Evolutionary conservation across 2,329 filamentous ascomycete species (phyloP).

Genomic region (Harringtonia lauricola): DNA sequence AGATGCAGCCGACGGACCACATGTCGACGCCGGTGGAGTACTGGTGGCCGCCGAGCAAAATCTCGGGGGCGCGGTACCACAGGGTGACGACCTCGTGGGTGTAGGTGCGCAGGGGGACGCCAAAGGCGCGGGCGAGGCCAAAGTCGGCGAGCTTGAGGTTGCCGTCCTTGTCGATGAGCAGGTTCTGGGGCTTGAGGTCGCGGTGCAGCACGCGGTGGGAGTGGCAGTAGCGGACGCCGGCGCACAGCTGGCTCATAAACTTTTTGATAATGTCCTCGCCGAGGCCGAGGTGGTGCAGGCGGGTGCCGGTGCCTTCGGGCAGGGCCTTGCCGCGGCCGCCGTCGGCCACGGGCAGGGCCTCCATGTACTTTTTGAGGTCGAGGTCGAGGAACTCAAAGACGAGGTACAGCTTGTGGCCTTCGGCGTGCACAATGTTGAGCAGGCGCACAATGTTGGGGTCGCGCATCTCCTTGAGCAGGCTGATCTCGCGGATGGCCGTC

Average conservation of each 20-base stretch:
- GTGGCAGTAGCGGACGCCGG: constrained; percentile 76
- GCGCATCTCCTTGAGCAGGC: constrained; percentile 83
- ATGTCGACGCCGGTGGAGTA: constrained; percentile 91
- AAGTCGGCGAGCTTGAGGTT: constrained; percentile 83
- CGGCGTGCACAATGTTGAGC: constrained; percentile 81
- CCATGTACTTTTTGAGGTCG: constrained; percentile 92
- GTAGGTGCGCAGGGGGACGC: constrained; percentile 77
- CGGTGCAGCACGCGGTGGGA: constrained; percentile 74
- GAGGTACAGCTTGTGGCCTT: constrained; percentile 85
- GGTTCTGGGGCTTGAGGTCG: constrained; percentile 77
- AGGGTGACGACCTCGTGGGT: constrained; percentile 87
- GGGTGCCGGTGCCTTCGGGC: constrained; percentile 58
- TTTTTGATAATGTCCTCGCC: constrained; percentile 78
- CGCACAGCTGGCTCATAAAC: constrained; percentile 78
- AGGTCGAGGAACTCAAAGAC: constrained; percentile 82
- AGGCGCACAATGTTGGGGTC: constrained; percentile 79
- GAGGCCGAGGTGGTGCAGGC: constrained; percentile 56
- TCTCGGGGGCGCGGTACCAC: constrained; percentile 82
- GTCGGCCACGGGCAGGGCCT: constrained; percentile 68
- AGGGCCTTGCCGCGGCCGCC: constrained; percentile 73
- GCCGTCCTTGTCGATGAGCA: constrained; percentile 74
- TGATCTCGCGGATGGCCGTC: constrained; percentile 86
- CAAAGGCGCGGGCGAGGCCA: constrained; percentile 77
- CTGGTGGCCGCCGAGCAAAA: constrained; percentile 74
- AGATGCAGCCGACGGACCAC: constrained; percentile 87